Conservation (phyloP, 768 basidiomycete species). For the Xerocomellus amylosporus region DNA sequence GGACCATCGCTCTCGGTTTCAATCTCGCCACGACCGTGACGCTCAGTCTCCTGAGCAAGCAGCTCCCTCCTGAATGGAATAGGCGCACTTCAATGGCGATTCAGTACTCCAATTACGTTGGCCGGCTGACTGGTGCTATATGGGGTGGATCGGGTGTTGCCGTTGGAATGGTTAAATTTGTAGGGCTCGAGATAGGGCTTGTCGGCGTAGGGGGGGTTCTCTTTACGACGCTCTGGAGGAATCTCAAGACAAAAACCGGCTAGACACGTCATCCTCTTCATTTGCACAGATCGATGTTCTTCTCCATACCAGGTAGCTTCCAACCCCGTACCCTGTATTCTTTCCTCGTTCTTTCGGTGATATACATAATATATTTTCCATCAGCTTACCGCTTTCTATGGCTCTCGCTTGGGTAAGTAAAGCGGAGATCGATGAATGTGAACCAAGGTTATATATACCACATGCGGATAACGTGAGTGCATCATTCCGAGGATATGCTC, state of each 20-base stretch:
- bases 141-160: slow-evolving; percentile 62
- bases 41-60: slow-evolving; percentile 64
- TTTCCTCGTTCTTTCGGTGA: neutral
- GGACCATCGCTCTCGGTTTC: slow-evolving; percentile 64
- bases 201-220: slow-evolving; percentile 57
- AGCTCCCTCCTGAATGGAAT: slow-evolving; percentile 63
- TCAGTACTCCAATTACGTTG: slow-evolving; percentile 66
- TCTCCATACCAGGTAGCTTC: neutral
- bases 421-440: slow-evolving; percentile 1
- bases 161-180: slow-evolving; percentile 56
- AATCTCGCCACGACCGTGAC: slow-evolving; percentile 71
- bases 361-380: neutral
- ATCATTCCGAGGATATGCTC: neutral
- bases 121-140: slow-evolving; percentile 63
- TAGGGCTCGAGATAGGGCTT: slow-evolving; percentile 57
- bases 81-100: slow-evolving; percentile 52
- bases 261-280: slow-evolving; percentile 17
- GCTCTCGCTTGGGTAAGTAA: neutral
- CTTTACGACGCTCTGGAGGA: slow-evolving; percentile 55
- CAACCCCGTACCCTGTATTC: neutral
- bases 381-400: neutral
- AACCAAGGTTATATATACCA: neutral
- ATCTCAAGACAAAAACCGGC: slow-evolving; percentile 65
- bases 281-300: neutral
- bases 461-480: neutral